These are phyloP conservation scores for Pythium plurisporium DNA, from an alignment of 352 stramenopile genomes.

Conservation along the genomic window DNA sequence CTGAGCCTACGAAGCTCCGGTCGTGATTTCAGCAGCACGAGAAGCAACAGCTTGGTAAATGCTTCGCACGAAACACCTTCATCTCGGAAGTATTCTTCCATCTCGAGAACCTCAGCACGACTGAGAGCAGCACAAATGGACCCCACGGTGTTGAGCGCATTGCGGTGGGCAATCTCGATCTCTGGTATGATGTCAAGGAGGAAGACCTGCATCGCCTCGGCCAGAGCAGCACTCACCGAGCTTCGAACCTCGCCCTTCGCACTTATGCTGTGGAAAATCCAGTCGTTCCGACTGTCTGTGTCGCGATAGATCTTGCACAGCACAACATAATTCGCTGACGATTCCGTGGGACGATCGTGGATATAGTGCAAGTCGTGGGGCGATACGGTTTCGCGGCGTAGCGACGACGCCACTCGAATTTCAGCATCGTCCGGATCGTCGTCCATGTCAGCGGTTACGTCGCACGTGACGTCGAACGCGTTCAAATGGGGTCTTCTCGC, in stretches of 20 bases:
- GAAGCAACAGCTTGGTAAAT: conserved; percentile 50
- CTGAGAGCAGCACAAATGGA: conserved; percentile 57
- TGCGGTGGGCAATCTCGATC: conserved; percentile 63
- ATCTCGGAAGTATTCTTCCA: conserved; percentile 45
- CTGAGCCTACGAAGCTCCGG: conserved; percentile 32
- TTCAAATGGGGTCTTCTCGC: conserved; percentile 37
- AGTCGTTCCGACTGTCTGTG: conserved; percentile 24
- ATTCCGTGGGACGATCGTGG: conserved; percentile 16
- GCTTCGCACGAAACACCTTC: conserved; percentile 37
- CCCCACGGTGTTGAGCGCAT: conserved; percentile 50
- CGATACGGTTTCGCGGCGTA: conserved; percentile 14
- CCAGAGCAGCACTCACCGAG: conserved; percentile 37
- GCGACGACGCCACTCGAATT: neutral
- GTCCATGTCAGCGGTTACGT: conserved; percentile 16
- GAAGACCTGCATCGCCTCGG: conserved; percentile 52
- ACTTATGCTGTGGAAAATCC: conserved; percentile 40
- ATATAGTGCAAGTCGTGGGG: conserved; percentile 20
- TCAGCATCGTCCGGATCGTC: conserved; percentile 14
- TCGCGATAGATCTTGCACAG: conserved; percentile 57
- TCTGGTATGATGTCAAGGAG: conserved; percentile 64
- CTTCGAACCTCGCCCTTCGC: conserved; percentile 33
- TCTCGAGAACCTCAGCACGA: conserved; percentile 50
- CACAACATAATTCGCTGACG: conserved; percentile 31
- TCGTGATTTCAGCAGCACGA: conserved; percentile 38
- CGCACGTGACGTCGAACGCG: conserved; percentile 38